phyloP scores from a whole-genome alignment of 2,329 filamentous ascomycete genomes.

The Cytospora schulzeri region DNA sequence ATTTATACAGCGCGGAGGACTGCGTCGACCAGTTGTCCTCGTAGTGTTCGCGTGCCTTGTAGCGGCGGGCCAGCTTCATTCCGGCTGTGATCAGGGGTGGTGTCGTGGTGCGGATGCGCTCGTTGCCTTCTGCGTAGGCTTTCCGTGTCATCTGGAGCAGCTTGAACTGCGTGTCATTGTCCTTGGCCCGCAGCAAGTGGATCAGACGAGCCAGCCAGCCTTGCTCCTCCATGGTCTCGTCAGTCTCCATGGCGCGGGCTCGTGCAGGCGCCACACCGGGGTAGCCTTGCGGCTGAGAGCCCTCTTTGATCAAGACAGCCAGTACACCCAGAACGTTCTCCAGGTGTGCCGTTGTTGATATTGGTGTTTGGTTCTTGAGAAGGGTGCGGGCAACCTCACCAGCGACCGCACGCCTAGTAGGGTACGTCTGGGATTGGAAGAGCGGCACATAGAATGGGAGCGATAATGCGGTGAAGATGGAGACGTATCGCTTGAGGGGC shows the following conservation, averaged over 20 bases:
- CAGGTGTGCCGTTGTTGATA: conserved; percentile 76
- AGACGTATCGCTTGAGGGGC: conserved; percentile 85
- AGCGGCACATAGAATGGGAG: conserved; percentile 91
- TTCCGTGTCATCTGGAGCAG: conserved; percentile 86
- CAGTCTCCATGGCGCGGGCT: conserved; percentile 75
- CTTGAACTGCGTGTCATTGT: conserved; percentile 94
- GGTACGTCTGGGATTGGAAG: conserved; percentile 88
- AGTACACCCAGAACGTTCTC: conserved; percentile 88
- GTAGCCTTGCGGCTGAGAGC: conserved; percentile 83
- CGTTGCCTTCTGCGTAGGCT: conserved; percentile 87
- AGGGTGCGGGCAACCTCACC: conserved; percentile 83
- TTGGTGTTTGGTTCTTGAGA: conserved; percentile 78
- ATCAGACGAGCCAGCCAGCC: conserved; percentile 93
- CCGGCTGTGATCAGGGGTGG: conserved; percentile 88
- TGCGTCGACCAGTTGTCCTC: conserved; percentile 66
- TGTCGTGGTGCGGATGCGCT: conserved; percentile 93
- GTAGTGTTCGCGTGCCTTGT: conserved; percentile 88
- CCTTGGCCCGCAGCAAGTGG: conserved; percentile 78
- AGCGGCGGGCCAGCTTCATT: conserved; percentile 83
- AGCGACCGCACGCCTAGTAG: conserved; percentile 86
- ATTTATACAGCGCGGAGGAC: conserved; percentile 84
- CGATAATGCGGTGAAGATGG: conserved; percentile 93
- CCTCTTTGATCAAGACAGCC: conserved; percentile 91
- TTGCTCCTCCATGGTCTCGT: conserved; percentile 97
- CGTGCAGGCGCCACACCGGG: conserved; percentile 78